Conservation (phyloP, 2,329 filamentous ascomycete genomes). For the Helicocarpus griseus region DNA sequence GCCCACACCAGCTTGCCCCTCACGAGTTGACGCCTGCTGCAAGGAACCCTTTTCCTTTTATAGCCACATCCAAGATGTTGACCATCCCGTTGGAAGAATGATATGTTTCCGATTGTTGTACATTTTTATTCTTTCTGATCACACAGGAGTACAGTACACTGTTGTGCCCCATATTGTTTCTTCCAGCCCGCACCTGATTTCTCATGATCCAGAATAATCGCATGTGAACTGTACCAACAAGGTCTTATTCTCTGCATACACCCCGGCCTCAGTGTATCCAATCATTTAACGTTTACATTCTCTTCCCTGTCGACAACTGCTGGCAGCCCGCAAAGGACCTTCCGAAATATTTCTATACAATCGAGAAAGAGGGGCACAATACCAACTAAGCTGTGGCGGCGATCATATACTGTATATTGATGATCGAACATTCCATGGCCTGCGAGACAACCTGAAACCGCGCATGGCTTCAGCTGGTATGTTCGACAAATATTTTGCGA, state of each 20-base stretch:
- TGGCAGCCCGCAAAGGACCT: background rate
- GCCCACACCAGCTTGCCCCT: background rate
- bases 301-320: background rate
- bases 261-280: background rate
- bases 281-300: background rate
- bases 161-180: background rate
- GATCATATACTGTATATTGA: background rate
- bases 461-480: background rate
- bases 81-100: background rate
- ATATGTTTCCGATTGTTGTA: background rate
- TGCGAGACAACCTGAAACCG: background rate
- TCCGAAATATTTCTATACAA: background rate
- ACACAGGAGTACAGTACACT: background rate
- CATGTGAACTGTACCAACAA: background rate
- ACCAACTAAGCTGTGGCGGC: background rate
- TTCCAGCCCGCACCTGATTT: background rate
- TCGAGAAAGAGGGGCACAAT: background rate
- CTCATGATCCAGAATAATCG: background rate
- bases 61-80: background rate
- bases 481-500: background rate
- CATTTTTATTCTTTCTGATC: background rate
- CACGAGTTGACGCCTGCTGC: background rate
- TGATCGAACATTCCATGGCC: background rate
- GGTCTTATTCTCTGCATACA: background rate
- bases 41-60: background rate